Base-by-base conservation (phyloP, 2,329 filamentous ascomycete genomes). In the Aspergillus udagawae region DNA sequence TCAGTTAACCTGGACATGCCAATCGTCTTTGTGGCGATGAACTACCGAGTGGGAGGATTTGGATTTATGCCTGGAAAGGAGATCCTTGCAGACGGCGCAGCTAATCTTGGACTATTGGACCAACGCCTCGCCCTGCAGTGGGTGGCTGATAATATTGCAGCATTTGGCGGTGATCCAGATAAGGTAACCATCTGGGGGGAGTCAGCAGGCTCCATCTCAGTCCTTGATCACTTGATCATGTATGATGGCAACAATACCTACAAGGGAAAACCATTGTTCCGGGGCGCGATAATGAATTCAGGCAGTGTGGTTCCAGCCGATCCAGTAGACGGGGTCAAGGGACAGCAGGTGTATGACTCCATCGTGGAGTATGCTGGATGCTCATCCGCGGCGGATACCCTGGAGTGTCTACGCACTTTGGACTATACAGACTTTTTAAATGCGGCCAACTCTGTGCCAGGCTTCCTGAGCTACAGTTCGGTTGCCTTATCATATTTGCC, bases 111-210 rank as follows among this genome's bases (percentile, higher is more conserved):
- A 3, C 79, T 90, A 2, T 78, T 89, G 0, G 90, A 93, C 66
- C 89, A 92, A 65, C 80, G 88, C 35, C 79, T 89, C 61, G 89
- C 83, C 0, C 77, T 93, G 6, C 75, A 92, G 68, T 93, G 90
- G 90, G 83, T 90, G 1, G 85, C 87, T 7, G 88, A 91, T 64
- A 91, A 92, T 62, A 91, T 93, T 56, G 85, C 77, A 1, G 80
- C 84, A 0, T 95, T 94, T 67, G 91, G 91, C 9, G 91, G 91
- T 14, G 89, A 93, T 68, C 86, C 89, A 0, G 77, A 79, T 17
- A 89, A 88, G 70, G 88, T 92, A 5, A 92, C 89, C 0, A 87
- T 93, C 58, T 91, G 87, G 86, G 90, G 90, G 28, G 86, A 92
- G 68, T 86, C 82, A 2, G 86, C 87, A 0, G 87, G 87, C 0